A percentile compares a stretch with the other conserved stretches of the same genome.
Evolutionary conservation across 768 basidiomycete species (phyloP).

Genomic region (Boletus vermiculosoides): DNA sequence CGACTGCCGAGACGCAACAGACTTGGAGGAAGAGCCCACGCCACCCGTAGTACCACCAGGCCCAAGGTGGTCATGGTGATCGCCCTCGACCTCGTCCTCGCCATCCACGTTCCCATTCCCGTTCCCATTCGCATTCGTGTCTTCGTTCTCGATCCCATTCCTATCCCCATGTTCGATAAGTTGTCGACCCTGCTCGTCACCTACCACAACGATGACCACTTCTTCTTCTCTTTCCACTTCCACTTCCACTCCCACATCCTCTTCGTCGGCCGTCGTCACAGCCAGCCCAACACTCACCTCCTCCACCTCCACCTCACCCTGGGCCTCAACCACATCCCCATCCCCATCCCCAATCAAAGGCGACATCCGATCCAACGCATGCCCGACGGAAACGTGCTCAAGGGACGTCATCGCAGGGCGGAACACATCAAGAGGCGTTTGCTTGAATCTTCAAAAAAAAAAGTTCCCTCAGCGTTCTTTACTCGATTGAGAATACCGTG

Average conservation of each 20-base stretch:
- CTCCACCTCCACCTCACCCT: background rate
- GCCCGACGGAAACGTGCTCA: conserved; percentile 24
- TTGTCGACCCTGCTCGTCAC: background rate
- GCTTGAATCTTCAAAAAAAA: background rate
- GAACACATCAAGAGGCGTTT: conserved; percentile 15
- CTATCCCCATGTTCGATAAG: background rate
- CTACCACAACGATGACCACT: background rate
- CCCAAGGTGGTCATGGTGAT: background rate
- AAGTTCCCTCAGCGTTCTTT: background rate
- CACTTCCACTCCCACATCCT: background rate
- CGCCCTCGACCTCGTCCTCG: background rate
- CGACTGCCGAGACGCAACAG: background rate
- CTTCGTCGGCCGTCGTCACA: conserved; percentile 14
- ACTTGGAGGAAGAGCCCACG: background rate
- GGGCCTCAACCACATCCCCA: background rate
- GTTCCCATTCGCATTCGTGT: background rate
- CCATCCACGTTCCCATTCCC: no score
- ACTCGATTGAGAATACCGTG: background rate
- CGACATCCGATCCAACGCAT: conserved; percentile 3
- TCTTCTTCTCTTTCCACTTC: background rate
- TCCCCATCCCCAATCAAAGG: background rate
- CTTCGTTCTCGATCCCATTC: background rate
- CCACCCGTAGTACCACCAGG: background rate
- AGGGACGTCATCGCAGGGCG: conserved; percentile 26
- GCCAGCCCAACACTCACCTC: conserved; percentile 16